Evolutionary conservation across 1,284 basidiomycete species (phyloP), one percentile per base, ranked within the genome.

Genomic region (Microbotryomycetes sp.): DNA sequence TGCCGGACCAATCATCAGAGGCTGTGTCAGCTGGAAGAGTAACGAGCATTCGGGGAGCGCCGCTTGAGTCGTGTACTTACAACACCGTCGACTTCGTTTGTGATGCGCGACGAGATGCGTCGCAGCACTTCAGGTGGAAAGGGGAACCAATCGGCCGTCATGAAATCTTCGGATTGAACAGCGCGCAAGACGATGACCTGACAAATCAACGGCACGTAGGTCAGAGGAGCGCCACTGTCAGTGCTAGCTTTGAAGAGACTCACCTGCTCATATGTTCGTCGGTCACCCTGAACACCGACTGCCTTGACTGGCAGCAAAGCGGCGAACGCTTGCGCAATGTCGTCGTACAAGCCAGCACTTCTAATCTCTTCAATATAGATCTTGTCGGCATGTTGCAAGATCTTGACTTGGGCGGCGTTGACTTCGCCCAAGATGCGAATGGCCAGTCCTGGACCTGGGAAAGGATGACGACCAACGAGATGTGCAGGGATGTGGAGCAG

Each of bases 341-440:
- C 82, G 74, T 94, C 86, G 78, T 99, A 98, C 60, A 98, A 78
- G 1, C 86, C 87, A 0, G 93, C 94, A 61, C 84, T 87, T 49
- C 91, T 84, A 72, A 99, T 97, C 80, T 98, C 96, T 71, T 97
- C 92, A 69, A 99, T 93, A 80, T 94, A 98, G 76, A 99, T 98
- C 72, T 79, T 83, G 77, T 98, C 96, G 2, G 94, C 96, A 56
- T 88, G 84, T 76, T 98, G 96, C n/a, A 96, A 81, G 67, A 96
- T 90, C 71, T 84, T 81, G 67, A 99, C 92, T 78, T 99, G 96
- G 47, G 88, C 88, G 54, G 88, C 85, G 23, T 86, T 97, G 60
- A 99, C 90, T 49, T 90, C 88, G 2, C 96, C 96, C 25, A 99
- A 83, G 69, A 99, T 98, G 48, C 96, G 91, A 74, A 98, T 98